Percentiles rank a stretch among this genome's conserved stretches.
These are phyloP conservation scores for Polyporus arcularius DNA, from an alignment of 768 basidiomycete genomes.

Conservation along the genomic window DNA sequence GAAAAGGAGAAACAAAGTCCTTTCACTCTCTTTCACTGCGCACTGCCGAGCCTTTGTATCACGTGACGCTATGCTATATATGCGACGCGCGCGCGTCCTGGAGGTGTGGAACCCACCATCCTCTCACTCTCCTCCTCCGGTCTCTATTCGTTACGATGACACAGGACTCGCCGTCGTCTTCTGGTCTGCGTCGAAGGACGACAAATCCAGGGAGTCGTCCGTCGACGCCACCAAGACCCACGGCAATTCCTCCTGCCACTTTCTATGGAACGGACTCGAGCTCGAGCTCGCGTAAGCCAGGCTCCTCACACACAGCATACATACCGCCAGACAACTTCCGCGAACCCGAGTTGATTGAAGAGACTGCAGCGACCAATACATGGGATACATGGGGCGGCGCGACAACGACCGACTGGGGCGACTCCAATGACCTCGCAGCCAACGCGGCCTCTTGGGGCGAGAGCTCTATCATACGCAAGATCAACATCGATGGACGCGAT, in stretches of 20 bases:
- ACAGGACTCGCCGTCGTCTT: conserved; percentile 6
- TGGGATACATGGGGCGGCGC: conserved; percentile 13
- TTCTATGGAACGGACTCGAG: conserved; percentile 15
- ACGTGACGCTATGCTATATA: too few species aligned
- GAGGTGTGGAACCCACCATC: too few species aligned
- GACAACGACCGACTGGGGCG: conserved; percentile 17
- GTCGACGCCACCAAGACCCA: conserved; percentile 12
- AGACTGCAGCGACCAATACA: conserved; percentile 18
- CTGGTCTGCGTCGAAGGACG: conserved; percentile 6
- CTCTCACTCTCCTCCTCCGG: not conserved
- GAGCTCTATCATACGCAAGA: conserved; percentile 19
- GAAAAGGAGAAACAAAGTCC: too few species aligned
- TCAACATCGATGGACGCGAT: conserved; percentile 60
- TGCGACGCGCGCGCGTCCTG: too few species aligned
- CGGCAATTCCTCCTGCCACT: conserved; percentile 9
- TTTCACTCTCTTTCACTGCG: too few species aligned
- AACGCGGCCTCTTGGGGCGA: conserved; percentile 11
- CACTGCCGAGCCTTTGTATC: too few species aligned
- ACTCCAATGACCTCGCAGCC: not conserved
- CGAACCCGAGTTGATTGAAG: conserved; percentile 33
- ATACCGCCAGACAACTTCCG: conserved; percentile 29
- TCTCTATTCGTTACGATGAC: conserved; percentile 3
- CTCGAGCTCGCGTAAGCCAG: conserved; percentile 13
- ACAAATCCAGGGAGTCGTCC: conserved; percentile 8
- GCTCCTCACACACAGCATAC: conserved; percentile 41